Evolutionary conservation across 2,329 filamentous ascomycete species (phyloP).

Genomic region (Cladophialophora yegresii): DNA sequence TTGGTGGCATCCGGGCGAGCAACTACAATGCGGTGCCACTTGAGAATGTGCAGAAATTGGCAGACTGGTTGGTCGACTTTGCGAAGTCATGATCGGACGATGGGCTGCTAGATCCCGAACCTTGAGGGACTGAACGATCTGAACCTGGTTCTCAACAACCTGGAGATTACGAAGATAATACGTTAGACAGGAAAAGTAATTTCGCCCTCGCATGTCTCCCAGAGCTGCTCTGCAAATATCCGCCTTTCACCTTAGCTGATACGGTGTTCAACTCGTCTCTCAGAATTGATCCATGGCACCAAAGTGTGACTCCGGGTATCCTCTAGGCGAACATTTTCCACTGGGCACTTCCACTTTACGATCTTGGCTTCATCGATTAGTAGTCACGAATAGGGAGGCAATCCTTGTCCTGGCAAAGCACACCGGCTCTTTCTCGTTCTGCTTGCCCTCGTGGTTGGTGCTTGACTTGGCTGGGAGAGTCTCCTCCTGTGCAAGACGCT

Average conservation of each 20-base stretch:
- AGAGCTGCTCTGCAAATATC: not conserved
- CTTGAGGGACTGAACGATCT: not conserved
- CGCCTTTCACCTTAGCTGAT: not conserved
- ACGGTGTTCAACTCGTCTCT: not conserved
- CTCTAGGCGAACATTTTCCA: not conserved
- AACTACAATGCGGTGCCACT: slow-evolving; percentile 84
- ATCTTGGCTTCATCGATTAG: not conserved
- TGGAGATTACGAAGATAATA: not conserved
- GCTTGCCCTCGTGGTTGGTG: not conserved
- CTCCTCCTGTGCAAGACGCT: not conserved
- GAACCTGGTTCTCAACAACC: not conserved
- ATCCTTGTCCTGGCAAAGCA: not conserved
- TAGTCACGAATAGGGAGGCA: not conserved
- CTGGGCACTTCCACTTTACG: not conserved
- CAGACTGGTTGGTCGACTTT: slow-evolving; percentile 55
- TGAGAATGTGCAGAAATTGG: slow-evolving; percentile 49
- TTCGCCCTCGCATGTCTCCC: not conserved
- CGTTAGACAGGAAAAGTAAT: not conserved
- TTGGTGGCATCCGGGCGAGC: slow-evolving; percentile 81
- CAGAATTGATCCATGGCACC: too few relatives aligned
- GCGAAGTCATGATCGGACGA: slow-evolving; percentile 8
- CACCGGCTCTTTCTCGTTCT: not conserved
- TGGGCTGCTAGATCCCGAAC: not conserved
- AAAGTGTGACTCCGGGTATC: not conserved
- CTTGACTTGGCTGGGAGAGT: not conserved